Evolutionary conservation across 371 early-diverging fungal genomes (phyloP), one percentile per base, ranked within the genome.

Genomic region (Mucor circinelloides): DNA sequence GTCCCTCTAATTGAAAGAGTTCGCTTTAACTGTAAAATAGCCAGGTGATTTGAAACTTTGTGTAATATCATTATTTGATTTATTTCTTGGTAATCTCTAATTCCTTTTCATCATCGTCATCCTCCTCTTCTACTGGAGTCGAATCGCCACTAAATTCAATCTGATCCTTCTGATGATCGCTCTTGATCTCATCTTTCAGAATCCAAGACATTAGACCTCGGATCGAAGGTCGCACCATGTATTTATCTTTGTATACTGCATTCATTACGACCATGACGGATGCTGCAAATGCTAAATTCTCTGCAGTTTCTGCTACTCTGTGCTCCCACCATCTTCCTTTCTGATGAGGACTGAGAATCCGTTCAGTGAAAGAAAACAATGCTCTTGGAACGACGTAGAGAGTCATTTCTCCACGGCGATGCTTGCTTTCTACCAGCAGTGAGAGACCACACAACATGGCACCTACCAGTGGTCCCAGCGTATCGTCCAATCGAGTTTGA

Each of bases 391-490:
- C 72, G 0, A 87, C 89, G 71, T 88, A 89, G 5, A 90, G 64
- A 0, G 86, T 85, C 85, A 90, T 87, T 69, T 90, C 90, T 12
- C 87, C 82, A 10, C 91, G 76, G 21, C 91, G 78, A 54, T 80
- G 82, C 42, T 76, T 79, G 40, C 81, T 84, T 63, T 90, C 90
- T 15, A 89, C 73, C 50, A 89, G 68, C 3, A 90, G 68, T 0
- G 87, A 84, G 30, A 88, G 73, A 0, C 90, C 90, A 61, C 86
- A 89, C 38, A 88, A 65, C 68, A 85, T 80, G 13, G 82, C 76
- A 6, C 89, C 90, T 1, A 90, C 55, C 19, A 85, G 56, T 4
- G 88, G 89, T 1, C 83, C 86, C 46, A 80, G 62, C 23, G 81
- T 75, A 56, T 82, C 59, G 65, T 89, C 89, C 27, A 76, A 46